Evolutionary conservation across 2,329 filamentous ascomycete genomes (phyloP), one percentile per base, ranked within the genome.

Genomic region (Neodidymelliopsis sp.): DNA sequence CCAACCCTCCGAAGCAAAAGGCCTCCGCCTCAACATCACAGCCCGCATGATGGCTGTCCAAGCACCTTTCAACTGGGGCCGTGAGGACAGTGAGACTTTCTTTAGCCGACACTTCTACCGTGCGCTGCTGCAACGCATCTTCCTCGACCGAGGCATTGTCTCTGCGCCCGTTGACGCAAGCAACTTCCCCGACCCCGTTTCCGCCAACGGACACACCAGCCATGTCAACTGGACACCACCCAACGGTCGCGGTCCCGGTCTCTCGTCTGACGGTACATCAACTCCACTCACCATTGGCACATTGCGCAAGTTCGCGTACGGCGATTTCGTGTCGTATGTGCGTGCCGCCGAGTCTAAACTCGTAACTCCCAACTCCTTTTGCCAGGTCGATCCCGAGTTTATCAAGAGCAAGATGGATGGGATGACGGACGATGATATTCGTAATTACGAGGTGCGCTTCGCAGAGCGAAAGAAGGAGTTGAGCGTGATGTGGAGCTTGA

Each of bases 1-100:
- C 9, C 27, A 52, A 20, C 54, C 64, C 5, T 31, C 35, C 1
- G 30, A 24, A 19, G 30, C 35, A 10, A 40, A 41, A n/a, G 91
- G 91, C 2, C 80, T 97, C 35, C 83, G 90, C 18, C 80, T 97
- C 48, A 97, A 99, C 73, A 96, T 97, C 67, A 99, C 94, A 4
- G 91, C 94, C 1, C 85, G 94, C 33, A 96, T 96, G 88, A 97
- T 97, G 93, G 93, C 93, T 2, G 92, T 95, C 38, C 94, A 99
- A 75, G 94, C 94, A 6, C 92, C 94, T 1, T 81, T 86, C 51
- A 99, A 99, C 76, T 99, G 94, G 94, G 89, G 88, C 2, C 78
- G 80, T 18, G 77, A 81, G 20, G 92, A 96, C 53, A 95, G 90
- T 69, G 88, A 91, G 40, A 81, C 79, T 6, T 99, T 97, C 76